Evolutionary conservation across 1,139 yeast species (phyloP).

Genomic region (Kodamaea alishanica): DNA sequence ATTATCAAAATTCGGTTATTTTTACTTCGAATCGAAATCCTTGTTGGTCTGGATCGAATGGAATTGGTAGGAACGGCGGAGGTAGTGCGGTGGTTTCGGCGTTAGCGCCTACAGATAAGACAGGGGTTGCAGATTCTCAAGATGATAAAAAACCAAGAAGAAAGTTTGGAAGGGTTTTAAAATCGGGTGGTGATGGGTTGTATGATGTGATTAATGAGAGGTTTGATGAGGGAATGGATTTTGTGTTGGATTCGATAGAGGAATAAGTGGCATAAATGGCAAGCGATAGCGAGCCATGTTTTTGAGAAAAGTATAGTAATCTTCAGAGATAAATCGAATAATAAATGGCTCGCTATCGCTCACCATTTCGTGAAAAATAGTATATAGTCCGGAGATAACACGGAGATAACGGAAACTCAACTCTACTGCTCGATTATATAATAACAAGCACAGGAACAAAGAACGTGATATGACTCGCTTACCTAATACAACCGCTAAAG

Average conservation of each 20-base stretch:
- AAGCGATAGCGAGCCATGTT: too few relatives aligned
- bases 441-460: too few relatives aligned
- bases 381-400: too few relatives aligned
- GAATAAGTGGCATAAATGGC: slow-evolving; percentile 22
- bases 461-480: too few relatives aligned
- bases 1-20: slow-evolving; percentile 76
- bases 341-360: too few relatives aligned
- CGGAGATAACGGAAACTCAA: too few relatives aligned
- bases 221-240: slow-evolving; percentile 82
- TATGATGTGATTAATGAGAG: slow-evolving; percentile 77
- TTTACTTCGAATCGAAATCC: slow-evolving; percentile 73
- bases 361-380: too few relatives aligned
- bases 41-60: slow-evolving; percentile 62
- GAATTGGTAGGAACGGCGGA: slow-evolving; percentile 16
- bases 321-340: too few relatives aligned
- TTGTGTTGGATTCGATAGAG: slow-evolving; percentile 71
- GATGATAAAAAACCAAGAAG: slow-evolving; percentile 70
- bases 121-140: slow-evolving; percentile 32
- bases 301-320: too few relatives aligned
- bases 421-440: too few relatives aligned
- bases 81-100: slow-evolving; percentile 10
- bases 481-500: too few relatives aligned
- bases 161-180: slow-evolving; percentile 84
- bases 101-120: slow-evolving; percentile 6
- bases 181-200: slow-evolving; percentile 68